phyloP scores from a whole-genome alignment of 2,329 filamentous ascomycete genomes.

The Massarina eburnea region DNA sequence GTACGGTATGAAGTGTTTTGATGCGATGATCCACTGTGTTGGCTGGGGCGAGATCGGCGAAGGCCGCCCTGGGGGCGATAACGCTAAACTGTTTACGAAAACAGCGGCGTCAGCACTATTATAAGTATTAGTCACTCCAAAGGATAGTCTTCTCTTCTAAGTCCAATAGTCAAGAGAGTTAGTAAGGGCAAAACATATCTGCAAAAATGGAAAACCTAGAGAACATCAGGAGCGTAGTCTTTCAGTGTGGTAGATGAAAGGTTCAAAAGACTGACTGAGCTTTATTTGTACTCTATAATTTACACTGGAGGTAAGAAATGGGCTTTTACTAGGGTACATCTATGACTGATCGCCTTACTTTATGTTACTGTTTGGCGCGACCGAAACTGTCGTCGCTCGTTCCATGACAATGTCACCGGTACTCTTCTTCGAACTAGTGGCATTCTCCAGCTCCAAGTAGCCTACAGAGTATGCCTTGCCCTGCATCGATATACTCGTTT shows the following conservation, averaged over 20 bases:
- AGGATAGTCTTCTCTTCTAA: too few relatives aligned
- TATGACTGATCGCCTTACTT: neutral
- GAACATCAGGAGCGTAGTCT: too few relatives aligned
- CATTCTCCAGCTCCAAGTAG: slow-evolving; percentile 12
- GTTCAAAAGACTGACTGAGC: too few relatives aligned
- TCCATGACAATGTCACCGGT: slow-evolving; percentile 2
- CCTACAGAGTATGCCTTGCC: slow-evolving; percentile 1
- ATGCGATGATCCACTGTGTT: neutral
- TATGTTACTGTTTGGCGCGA: neutral
- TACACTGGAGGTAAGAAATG: too few relatives aligned
- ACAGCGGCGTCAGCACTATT: neutral
- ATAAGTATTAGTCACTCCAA: too few relatives aligned
- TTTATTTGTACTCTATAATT: too few relatives aligned
- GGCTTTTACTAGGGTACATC: too few relatives aligned
- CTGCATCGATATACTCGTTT: neutral
- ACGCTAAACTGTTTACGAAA: neutral
- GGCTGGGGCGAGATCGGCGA: neutral
- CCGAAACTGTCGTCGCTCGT: neutral
- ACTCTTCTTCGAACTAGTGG: slow-evolving; percentile 3
- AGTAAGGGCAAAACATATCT: too few relatives aligned
- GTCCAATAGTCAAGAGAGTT: too few relatives aligned
- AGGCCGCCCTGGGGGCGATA: neutral
- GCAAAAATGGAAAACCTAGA: too few relatives aligned
- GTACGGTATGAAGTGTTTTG: neutral
- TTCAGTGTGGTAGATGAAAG: too few relatives aligned